These are phyloP conservation scores for Pyrenochaeta sp. DNA, from an alignment of 2,329 filamentous ascomycete species.

Conservation along the genomic window DNA sequence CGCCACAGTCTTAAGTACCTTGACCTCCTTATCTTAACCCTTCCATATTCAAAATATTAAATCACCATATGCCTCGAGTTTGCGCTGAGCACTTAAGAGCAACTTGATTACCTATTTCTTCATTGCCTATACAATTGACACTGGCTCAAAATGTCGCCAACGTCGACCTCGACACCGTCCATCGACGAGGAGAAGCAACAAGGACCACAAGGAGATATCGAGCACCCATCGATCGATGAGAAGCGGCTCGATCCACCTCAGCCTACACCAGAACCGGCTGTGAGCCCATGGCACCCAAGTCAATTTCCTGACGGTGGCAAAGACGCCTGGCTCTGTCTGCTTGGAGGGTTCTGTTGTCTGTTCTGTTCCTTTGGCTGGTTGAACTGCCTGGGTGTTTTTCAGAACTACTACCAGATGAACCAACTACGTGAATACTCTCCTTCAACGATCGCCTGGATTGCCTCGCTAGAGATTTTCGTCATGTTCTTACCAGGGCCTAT, in stretches of 20 bases:
- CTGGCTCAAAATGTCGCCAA: conserved; percentile 15
- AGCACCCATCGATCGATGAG: conserved; percentile 23
- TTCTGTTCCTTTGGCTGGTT: conserved; percentile 54
- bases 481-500: conserved; percentile 66
- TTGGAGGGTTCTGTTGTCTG: conserved; percentile 38
- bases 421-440: conserved; percentile 51
- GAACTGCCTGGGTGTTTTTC: conserved; percentile 56
- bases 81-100: too few species aligned
- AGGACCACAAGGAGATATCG: conserved; percentile 14
- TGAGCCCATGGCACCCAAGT: conserved; percentile 39
- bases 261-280: conserved; percentile 7
- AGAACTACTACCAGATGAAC: conserved; percentile 57
- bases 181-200: conserved; percentile 24
- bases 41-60: neutral
- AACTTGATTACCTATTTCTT: neutral
- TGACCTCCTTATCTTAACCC: neutral
- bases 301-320: conserved; percentile 50
- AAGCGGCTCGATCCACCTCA: conserved; percentile 10
- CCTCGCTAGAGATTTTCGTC: conserved; percentile 55
- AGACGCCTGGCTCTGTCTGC: conserved; percentile 44
- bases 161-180: conserved; percentile 21
- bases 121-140: too few species aligned
- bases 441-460: conserved; percentile 57
- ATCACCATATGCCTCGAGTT: neutral
- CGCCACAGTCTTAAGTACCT: neutral